Evolutionary conservation across 768 basidiomycete species (phyloP).

Genomic region (Gloeophyllum trabeum): DNA sequence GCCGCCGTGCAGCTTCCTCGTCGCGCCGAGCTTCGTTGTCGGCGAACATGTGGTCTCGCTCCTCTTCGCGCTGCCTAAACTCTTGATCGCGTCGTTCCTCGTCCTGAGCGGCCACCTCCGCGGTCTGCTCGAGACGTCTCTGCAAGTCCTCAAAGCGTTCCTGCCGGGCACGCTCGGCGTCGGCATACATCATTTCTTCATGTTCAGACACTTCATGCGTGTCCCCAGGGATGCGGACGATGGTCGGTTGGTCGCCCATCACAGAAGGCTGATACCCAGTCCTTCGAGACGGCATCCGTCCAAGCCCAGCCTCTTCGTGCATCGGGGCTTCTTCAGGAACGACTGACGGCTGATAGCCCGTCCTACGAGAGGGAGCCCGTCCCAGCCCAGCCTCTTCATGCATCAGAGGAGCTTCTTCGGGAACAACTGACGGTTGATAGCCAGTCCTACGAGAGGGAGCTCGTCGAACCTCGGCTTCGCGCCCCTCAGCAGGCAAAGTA

Average conservation of each 20-base stretch:
- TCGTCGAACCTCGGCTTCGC: background rate
- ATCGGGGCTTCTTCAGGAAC: background rate
- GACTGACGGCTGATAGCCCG: background rate
- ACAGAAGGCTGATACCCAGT: too few species aligned
- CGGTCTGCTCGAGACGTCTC: constrained; percentile 33
- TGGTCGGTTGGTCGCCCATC: too few species aligned
- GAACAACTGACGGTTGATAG: background rate
- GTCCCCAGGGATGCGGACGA: constrained; percentile 1
- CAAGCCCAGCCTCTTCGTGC: too few species aligned
- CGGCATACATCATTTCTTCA: constrained; percentile 23
- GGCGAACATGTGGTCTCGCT: constrained; percentile 46
- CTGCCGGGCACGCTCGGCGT: constrained; percentile 33
- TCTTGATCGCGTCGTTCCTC: constrained; percentile 56
- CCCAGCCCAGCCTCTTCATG: background rate
- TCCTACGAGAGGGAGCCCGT: background rate
- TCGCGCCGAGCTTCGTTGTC: constrained; percentile 50
- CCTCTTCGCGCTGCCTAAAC: constrained; percentile 56
- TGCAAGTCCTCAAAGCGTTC: constrained; percentile 49
- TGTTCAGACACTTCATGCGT: constrained; percentile 15
- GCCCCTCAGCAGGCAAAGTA: background rate
- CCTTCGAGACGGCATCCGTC: too few species aligned
- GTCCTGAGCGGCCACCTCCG: constrained; percentile 38
- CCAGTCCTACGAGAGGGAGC: too few species aligned
- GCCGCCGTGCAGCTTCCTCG: constrained; percentile 38
- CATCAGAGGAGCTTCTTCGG: background rate